phyloP scores from a whole-genome alignment of 192 early-diverging fungal genomes.

The Mortierella alpina region DNA sequence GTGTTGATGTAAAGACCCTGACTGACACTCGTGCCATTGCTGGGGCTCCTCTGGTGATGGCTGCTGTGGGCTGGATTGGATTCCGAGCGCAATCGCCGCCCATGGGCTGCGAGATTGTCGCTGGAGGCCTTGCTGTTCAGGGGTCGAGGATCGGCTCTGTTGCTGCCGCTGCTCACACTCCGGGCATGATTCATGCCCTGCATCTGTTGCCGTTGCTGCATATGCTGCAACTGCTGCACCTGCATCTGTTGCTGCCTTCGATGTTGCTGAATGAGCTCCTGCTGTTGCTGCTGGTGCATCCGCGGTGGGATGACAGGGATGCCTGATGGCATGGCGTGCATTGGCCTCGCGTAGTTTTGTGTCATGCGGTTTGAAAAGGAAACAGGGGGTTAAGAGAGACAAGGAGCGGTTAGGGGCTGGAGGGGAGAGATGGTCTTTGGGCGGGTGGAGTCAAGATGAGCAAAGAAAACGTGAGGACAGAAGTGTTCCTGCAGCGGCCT shows the following conservation, averaged over 20 bases:
- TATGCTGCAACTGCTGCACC: conserved; percentile 8
- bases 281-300: conserved; percentile 28
- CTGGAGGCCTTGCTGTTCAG: not conserved
- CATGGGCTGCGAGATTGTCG: not conserved
- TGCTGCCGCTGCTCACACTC: conserved; percentile 26
- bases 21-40: not conserved
- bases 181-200: conserved; percentile 8
- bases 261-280: conserved; percentile 13
- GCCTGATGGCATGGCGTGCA: conserved; percentile 7
- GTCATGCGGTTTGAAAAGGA: conserved; percentile 2
- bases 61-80: conserved; percentile 23
- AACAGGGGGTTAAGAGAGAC: not conserved
- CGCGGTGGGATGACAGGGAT: conserved; percentile 40
- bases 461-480: not conserved
- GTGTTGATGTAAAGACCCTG: no score
- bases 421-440: not conserved
- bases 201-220: not conserved
- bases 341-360: conserved; percentile 15
- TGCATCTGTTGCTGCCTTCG: not conserved
- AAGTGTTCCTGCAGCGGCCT: no score
- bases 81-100: conserved; percentile 20
- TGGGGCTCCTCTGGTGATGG: not conserved
- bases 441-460: not conserved
- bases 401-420: not conserved
- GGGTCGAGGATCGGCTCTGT: not conserved